Evolutionary conservation across 768 basidiomycete species (phyloP).

Genomic region (Hirschioporus abietinus): DNA sequence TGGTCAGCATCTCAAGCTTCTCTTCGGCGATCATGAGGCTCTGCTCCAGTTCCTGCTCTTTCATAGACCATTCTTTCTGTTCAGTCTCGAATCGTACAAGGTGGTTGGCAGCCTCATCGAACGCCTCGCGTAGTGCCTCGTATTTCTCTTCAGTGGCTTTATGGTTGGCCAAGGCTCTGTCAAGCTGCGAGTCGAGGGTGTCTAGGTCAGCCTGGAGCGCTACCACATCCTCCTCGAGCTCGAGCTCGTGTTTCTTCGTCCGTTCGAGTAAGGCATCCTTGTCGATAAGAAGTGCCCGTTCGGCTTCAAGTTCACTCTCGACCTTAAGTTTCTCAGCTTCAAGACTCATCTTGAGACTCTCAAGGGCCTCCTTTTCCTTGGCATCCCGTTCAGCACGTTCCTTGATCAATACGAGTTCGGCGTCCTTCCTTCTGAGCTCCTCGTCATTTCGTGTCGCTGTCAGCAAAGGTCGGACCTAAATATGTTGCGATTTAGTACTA

Average conservation of each 20-base stretch:
- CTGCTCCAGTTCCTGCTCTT: slow-evolving; percentile 59
- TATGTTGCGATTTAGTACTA: not conserved
- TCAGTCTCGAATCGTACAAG: slow-evolving; percentile 77
- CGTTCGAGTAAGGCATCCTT: slow-evolving; percentile 80
- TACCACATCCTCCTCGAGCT: slow-evolving; percentile 80
- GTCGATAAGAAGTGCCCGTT: slow-evolving; percentile 72
- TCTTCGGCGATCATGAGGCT: slow-evolving; percentile 53
- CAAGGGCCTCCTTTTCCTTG: slow-evolving; percentile 70
- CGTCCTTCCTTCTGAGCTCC: slow-evolving; percentile 81
- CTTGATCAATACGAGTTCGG: slow-evolving; percentile 72
- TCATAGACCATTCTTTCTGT: slow-evolving; percentile 56
- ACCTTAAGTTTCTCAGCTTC: slow-evolving; percentile 81
- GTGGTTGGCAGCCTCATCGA: slow-evolving; percentile 83
- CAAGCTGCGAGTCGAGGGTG: slow-evolving; percentile 78
- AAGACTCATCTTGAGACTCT: slow-evolving; percentile 74
- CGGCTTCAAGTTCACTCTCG: slow-evolving; percentile 76
- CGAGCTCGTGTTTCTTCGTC: slow-evolving; percentile 78
- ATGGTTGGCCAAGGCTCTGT: slow-evolving; percentile 69
- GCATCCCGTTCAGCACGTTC: slow-evolving; percentile 87
- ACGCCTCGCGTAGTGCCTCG: slow-evolving; percentile 61
- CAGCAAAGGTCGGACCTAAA: slow-evolving; percentile 81
- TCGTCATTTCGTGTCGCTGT: slow-evolving; percentile 92
- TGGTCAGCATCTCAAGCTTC: slow-evolving; percentile 52
- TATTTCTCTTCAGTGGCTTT: slow-evolving; percentile 79
- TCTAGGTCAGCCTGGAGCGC: slow-evolving; percentile 81